A percentile compares a stretch with the other conserved stretches of the same genome.
phyloP scores from a whole-genome alignment of 495 filamentous ascomycete species.

The Pyronema omphalodes region DNA sequence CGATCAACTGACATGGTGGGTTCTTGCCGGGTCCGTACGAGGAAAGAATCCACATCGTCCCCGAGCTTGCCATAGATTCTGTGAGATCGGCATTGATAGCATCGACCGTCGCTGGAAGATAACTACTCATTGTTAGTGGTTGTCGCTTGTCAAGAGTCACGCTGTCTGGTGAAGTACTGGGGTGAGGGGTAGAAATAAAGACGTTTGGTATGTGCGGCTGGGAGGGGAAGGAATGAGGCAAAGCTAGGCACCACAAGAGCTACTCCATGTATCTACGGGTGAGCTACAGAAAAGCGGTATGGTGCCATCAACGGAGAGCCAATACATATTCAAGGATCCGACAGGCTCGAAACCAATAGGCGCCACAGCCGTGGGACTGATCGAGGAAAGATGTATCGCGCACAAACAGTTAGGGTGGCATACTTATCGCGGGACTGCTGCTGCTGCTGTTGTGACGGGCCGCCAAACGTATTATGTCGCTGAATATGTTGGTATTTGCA shows the following conservation, averaged over 20 bases:
- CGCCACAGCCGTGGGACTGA: too few species aligned
- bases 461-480: slow-evolving; percentile 2
- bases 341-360: not conserved
- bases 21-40: slow-evolving; percentile 25
- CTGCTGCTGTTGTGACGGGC: slow-evolving; percentile 8
- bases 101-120: slow-evolving; percentile 17
- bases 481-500: slow-evolving; percentile 21
- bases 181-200: not conserved
- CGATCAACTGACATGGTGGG: slow-evolving; percentile 21
- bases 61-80: slow-evolving; percentile 1
- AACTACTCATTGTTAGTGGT: not conserved
- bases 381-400: too few species aligned
- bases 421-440: slow-evolving; percentile 5
- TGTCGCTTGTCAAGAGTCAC: not conserved
- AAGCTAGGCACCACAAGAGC: not conserved
- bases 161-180: too few species aligned
- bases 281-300: not conserved
- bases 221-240: not conserved
- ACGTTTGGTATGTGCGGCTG: too few species aligned
- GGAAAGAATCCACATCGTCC: slow-evolving; percentile 19
- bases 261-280: not conserved
- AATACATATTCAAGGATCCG: not conserved
- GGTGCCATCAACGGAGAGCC: not conserved
- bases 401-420: not conserved
- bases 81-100: slow-evolving; percentile 17